Base-by-base conservation (phyloP, 352 stramenopile genomes). In the Blastocystis sp. region DNA sequence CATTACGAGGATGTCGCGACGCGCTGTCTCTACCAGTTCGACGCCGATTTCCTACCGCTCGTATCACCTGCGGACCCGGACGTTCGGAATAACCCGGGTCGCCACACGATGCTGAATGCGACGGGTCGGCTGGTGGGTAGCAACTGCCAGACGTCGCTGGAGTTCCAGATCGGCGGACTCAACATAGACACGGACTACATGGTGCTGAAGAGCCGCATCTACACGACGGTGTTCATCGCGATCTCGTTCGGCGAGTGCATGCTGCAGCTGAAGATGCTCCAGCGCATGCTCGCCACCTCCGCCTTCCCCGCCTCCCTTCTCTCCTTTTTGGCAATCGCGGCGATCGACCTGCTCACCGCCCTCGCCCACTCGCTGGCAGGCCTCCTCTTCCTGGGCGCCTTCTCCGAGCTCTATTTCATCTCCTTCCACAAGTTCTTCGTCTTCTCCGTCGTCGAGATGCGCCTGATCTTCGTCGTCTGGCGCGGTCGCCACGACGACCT, bases 21-120 rank as follows among this genome's bases (percentile, higher is more conserved):
- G 54, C 89, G 91, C 2, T 90, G 92, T 28, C 80, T 91, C 1
- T 91, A 94, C 40, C 80, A 92, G 65, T 91, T 94, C 90, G 92
- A 93, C 43, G 78, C 93, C 19, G 92, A 92, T 2, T 91, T 93
- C 14, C 61, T 71, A 9, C 59, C 60, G 48, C 40, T 87, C 3
- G 14, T 14, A 9, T 14, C 38, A 3, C 34, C 42, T 17, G 21
- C 34, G 9, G 64, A 87, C 52, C 76, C 62, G 6, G 61, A 71
- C 6, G 71, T 87, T 0, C 76, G 45, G 74, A 48, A 1, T 82
- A 93, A 2, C 89, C 91, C 28, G 11, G 9, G 40, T 6, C 63
- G 45, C 45, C 70, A 52, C 28, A 2, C 65, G 48, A 38, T 63
- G 42, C 11, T 81, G 3, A 81, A 81, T 42, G 70, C 43, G 3